Evolutionary conservation across 2,329 filamentous ascomycete genomes (phyloP), one percentile per base, ranked within the genome.

Genomic region (Trichoderma polysporum): DNA sequence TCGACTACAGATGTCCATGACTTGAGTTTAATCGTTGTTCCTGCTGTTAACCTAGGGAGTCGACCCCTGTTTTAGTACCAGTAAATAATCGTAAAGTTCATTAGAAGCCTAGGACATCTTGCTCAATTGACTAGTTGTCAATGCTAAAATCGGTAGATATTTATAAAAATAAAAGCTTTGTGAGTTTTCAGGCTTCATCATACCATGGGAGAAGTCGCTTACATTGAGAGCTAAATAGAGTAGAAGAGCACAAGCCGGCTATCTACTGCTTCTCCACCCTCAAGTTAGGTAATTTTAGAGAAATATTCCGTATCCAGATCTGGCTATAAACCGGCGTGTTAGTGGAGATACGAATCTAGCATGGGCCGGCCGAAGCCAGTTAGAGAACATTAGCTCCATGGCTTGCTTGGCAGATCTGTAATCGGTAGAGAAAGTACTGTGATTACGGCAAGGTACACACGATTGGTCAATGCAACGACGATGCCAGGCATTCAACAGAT

Each of bases 81-180:
- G 33, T 35, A 9, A 35, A 12, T n/a, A 41, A 7, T 7, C 4
- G 37, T n/a, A 19, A n/a, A 3, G 9, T 19, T 39, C 39, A 8
- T 3, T 19, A 35, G 1, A 12, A 45, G 7, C 9, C n/a, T 45
- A 2, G 13, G 3, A 19, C 9, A 17, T 19, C 19, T 19, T 4
- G n/a, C n/a, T n/a, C n/a, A n/a, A n/a, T n/a, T n/a, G n/a, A n/a
- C n/a, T n/a, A n/a, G n/a, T n/a, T n/a, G n/a, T 12, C 19, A 0
- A 19, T 2, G 3, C 0, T 6, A 1, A 4, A 45, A 19, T 45
- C 8, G 2, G 7, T 9, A 3, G 0, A 19, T 10, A 10, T 1
- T 19, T 45, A 10, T 3, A 19, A 10, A n/a, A 19, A 10, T 45
- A 1, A 17, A 2, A 19, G 4, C n/a, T 1, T 2, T 41, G n/a